Base-by-base conservation (phyloP, 1,139 yeast species). In the Debaryomycetaceae sp. region DNA sequence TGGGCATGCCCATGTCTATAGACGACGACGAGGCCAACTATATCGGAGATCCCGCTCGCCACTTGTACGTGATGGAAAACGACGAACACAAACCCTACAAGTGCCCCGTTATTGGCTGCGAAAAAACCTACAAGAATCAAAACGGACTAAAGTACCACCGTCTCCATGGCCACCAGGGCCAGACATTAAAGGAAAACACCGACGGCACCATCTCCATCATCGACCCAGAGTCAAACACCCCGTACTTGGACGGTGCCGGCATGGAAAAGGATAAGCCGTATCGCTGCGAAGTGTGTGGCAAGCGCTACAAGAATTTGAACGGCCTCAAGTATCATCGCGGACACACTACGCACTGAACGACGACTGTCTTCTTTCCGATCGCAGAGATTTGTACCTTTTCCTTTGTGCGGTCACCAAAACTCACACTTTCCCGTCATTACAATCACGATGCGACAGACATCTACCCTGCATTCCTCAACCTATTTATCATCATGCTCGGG, bases 61-160 rank as follows among this genome's bases (percentile, higher is more conserved):
- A 87, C 47, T 59, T 90, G 35, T 87, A 87, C 49, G 95, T 86
- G 26, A 77, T 83, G 67, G 96, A 87, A 53, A 79, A 79, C 39
- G 90, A 82, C 36, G 95, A 86, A 44, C 85, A 85, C 51, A 80
- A 90, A 53, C 98, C 99, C 15, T 90, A 81, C 62, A 86, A 81
- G 53, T 90, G 99, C 59, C 98, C 97, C 1, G 98, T 90, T 25
- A 82, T 86, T 47, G 98, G 98, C 5, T 90, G 99, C 57, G 97
- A 87, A 45, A 90, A 90, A 63, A 87, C 92, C 22, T 90, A 90
- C 58, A 90, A 90, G 62, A 90, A 90, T 55, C 98, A 90, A 58
- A 90, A 90, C 50, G 99, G 99, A 11, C 68, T 90, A 48, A 90
- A 90, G 53, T 90, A 90, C 56, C 99, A 90, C 57, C 71, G 95